Evolutionary conservation across 345 rosid genomes (phyloP).

Genomic region (Bruguiera sexangula): DNA sequence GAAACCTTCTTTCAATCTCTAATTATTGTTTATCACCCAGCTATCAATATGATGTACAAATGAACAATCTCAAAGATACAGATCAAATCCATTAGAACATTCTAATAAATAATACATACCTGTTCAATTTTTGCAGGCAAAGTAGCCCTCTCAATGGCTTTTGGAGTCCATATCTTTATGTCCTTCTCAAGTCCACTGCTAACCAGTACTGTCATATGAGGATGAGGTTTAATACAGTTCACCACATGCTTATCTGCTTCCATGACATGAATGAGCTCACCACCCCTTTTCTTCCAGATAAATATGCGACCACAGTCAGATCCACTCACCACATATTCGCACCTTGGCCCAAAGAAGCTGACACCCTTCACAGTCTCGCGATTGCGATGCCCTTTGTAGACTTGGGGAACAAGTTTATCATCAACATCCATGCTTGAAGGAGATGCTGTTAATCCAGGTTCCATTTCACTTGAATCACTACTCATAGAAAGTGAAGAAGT

Average conservation of each 20-base stretch:
- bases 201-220: constrained; percentile 61
- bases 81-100: not conserved
- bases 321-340: constrained; percentile 90
- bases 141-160: constrained; percentile 57
- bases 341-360: constrained; percentile 75
- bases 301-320: constrained; percentile 95
- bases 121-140: constrained; percentile 60
- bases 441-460: constrained; percentile 22
- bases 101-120: constrained; percentile 40
- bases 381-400: constrained; percentile 76
- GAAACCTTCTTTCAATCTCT: not conserved
- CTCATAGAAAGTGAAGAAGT: constrained; percentile 29
- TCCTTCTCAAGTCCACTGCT: constrained; percentile 86
- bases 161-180: constrained; percentile 85
- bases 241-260: constrained; percentile 76
- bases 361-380: constrained; percentile 78
- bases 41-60: not conserved
- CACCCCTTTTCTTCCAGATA: constrained; percentile 82
- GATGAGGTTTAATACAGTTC: constrained; percentile 84
- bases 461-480: constrained; percentile 34
- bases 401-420: constrained; percentile 42
- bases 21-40: not conserved
- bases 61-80: not conserved
- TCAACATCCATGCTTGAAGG: constrained; percentile 20
- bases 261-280: constrained; percentile 74